Base-by-base conservation (phyloP, 2,329 filamentous ascomycete genomes). In the Sphaerulina musiva region DNA sequence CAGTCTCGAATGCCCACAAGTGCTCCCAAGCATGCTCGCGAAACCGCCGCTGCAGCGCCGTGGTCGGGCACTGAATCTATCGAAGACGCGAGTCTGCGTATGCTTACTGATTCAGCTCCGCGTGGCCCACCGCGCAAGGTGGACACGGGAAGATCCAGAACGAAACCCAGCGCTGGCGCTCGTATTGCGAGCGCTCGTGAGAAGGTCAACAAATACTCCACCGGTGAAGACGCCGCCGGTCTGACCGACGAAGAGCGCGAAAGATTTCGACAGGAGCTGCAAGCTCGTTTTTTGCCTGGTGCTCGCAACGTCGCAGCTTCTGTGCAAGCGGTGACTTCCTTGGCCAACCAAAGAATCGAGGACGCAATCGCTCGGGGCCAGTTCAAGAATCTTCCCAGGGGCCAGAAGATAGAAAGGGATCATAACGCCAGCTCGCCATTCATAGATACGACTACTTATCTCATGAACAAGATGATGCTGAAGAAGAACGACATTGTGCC, bases 381-480 rank as follows among this genome's bases (percentile, higher is more conserved):
- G 68, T 97, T 98, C 73, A 81, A 82, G 68, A 85, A 95, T 62
- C 86, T 98, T 10, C 84, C 83, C 6, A 80, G 91, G 2, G 92
- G 92, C 0, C 86, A 86, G 62, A 84, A 83, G 5, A 78, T 92
- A n/a, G 82, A 91, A 69, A 76, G 86, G n/a, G 91, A 97, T 62
- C 76, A 87, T 48, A 84, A 88, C 60, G 87, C 88, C 1, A 86
- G 85, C 62, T 95, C 86, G 62, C 90, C 93, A 0, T 97, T 95
- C 66, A 82, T 97, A 54, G 89, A 97, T 67, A 97, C 92, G 0
- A 97, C 93, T 0, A 92, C 97, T 71, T 96, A 96, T 69, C 88
- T 97, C 64, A 86, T 97, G 86, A 97, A 98, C 73, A 93, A 95
- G 73, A 96, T 97, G 76, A 96, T 98, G 34, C 34, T 38, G 59